Conservation (phyloP, 2,329 filamentous ascomycete species). For the Xylaria hypoxylon region DNA sequence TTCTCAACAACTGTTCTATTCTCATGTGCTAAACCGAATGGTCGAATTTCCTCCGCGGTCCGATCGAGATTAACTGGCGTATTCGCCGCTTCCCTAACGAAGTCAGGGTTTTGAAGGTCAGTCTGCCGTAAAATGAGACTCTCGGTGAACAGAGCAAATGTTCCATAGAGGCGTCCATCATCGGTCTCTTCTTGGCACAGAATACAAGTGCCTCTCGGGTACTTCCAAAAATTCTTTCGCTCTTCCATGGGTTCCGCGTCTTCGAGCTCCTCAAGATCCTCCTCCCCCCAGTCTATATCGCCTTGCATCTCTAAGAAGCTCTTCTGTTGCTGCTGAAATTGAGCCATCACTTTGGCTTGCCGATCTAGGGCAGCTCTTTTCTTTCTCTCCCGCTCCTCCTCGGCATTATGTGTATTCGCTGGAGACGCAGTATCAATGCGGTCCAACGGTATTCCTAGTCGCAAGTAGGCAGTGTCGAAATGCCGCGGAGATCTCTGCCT, state of each 20-base stretch:
- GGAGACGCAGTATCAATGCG: conserved; percentile 85
- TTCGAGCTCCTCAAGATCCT: conserved; percentile 79
- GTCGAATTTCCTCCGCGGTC: conserved; percentile 83
- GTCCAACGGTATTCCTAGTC: conserved; percentile 76
- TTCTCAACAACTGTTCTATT: conserved; percentile 84
- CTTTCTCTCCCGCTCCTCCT: conserved; percentile 82
- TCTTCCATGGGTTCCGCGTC: conserved; percentile 68
- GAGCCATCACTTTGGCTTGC: conserved; percentile 94
- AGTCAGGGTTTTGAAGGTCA: conserved; percentile 82
- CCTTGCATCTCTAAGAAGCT: conserved; percentile 91
- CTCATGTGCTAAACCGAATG: conserved; percentile 90
- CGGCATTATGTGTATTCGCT: conserved; percentile 71
- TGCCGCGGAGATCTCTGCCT: conserved; percentile 81
- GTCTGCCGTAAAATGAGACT: conserved; percentile 90
- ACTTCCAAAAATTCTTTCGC: conserved; percentile 84
- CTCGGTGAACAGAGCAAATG: conserved; percentile 88
- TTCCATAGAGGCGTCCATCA: conserved; percentile 88
- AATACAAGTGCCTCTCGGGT: conserved; percentile 92
- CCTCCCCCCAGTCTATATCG: conserved; percentile 89
- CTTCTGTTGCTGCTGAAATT: conserved; percentile 97
- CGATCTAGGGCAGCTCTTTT: conserved; percentile 91
- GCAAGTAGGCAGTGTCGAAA: conserved; percentile 76
- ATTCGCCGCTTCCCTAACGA: conserved; percentile 82
- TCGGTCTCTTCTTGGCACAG: conserved; percentile 96
- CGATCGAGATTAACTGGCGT: conserved; percentile 86